Conservation (phyloP, 306 rosid species). For the Abrus precatorius region DNA sequence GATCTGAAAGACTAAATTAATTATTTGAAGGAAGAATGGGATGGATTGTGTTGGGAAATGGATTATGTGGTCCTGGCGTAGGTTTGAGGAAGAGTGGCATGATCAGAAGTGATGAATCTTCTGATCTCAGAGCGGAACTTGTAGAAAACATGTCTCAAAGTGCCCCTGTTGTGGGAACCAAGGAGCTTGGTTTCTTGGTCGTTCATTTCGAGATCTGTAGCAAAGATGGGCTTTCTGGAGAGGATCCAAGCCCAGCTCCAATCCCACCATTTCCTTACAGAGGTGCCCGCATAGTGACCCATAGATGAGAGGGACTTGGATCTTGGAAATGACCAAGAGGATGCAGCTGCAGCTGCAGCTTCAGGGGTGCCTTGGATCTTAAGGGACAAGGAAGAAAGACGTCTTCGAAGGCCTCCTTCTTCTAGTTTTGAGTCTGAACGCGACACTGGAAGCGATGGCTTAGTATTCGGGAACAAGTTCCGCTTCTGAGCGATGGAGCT, state of each 20-base stretch:
- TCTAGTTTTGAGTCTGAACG: conserved; percentile 38
- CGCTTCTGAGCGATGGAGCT: conserved; percentile 57
- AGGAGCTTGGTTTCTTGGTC: conserved; percentile 77
- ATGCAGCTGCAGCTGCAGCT: conserved; percentile 16
- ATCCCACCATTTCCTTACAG: conserved; percentile 80
- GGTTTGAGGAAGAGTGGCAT: conserved; percentile 76
- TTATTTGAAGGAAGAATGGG: conserved; percentile 13
- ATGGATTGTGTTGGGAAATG: neutral
- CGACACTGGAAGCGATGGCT: conserved; percentile 73
- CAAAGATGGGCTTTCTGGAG: conserved; percentile 74
- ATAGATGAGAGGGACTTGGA: conserved; percentile 75
- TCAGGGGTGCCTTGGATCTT: conserved; percentile 63
- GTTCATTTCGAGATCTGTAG: conserved; percentile 87
- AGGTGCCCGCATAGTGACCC: conserved; percentile 71
- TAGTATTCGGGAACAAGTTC: conserved; percentile 25
- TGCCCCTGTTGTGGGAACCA: conserved; percentile 70
- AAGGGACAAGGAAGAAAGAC: conserved; percentile 78
- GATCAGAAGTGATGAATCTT: conserved; percentile 61
- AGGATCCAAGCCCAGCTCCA: conserved; percentile 87
- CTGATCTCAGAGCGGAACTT: conserved; percentile 78
- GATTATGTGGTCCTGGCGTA: conserved; percentile 38
- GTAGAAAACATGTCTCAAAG: conserved; percentile 72
- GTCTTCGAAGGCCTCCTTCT: conserved; percentile 62
- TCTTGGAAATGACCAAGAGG: conserved; percentile 68
- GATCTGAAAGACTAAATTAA: conserved; percentile 12